Evolutionary conservation across 2,329 filamentous ascomycete genomes (phyloP).

Genomic region (Pleurostoma richardsiae): DNA sequence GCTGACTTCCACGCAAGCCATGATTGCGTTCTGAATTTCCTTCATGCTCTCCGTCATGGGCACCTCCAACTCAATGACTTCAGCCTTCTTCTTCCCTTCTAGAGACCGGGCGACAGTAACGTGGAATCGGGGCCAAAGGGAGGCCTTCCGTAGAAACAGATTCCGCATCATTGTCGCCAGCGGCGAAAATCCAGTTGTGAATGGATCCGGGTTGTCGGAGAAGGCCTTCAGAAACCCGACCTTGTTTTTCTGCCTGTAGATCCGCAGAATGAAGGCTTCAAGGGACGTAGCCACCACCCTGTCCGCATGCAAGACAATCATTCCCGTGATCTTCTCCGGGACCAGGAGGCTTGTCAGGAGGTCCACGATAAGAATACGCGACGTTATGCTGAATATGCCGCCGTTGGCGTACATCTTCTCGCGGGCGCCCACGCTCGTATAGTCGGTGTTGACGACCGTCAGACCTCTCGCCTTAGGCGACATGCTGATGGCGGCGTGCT

Average conservation of each 20-base stretch:
- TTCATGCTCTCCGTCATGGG: conserved; percentile 94
- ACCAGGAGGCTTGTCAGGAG: conserved; percentile 78
- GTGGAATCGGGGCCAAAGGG: conserved; percentile 91
- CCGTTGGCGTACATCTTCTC: conserved; percentile 90
- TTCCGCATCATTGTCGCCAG: conserved; percentile 88
- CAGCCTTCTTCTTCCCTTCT: conserved; percentile 87
- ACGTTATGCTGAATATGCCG: conserved; percentile 93
- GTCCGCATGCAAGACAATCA: conserved; percentile 86
- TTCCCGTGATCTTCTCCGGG: conserved; percentile 78
- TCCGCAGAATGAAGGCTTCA: conserved; percentile 91
- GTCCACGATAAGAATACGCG: conserved; percentile 90
- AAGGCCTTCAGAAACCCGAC: conserved; percentile 92
- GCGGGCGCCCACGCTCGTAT: conserved; percentile 77
- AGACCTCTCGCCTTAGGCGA: conserved; percentile 78
- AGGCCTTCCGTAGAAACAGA: conserved; percentile 81
- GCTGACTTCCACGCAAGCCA: conserved; percentile 94
- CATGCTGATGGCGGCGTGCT: conserved; percentile 88
- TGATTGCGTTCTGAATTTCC: conserved; percentile 86
- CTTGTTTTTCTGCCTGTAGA: conserved; percentile 94
- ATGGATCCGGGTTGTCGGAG: conserved; percentile 87
- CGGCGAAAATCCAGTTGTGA: conserved; percentile 82
- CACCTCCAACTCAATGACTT: conserved; percentile 95
- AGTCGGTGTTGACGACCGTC: conserved; percentile 90
- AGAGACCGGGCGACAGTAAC: conserved; percentile 83
- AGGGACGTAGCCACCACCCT: conserved; percentile 78